Evolutionary conservation across 495 filamentous ascomycete species (phyloP).

Genomic region (Hypoxylon lienhwacheense): DNA sequence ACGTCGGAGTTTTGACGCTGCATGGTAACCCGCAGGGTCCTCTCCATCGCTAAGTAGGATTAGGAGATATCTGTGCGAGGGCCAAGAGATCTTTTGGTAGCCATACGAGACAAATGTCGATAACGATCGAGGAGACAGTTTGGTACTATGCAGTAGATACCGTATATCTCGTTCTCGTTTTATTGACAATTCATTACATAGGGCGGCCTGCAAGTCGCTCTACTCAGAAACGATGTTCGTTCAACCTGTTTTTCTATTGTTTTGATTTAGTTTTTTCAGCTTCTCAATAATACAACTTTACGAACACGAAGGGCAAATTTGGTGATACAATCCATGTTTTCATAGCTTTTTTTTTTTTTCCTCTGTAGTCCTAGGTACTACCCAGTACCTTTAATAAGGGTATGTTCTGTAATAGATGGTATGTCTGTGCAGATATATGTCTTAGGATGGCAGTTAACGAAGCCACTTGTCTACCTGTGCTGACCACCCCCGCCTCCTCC

Average conservation of each 20-base stretch:
- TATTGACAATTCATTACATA: conserved; percentile 19
- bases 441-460: too few relatives aligned
- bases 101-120: not conserved
- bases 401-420: too few relatives aligned
- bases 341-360: conserved; percentile 1
- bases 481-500: conserved; percentile 6
- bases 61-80: not conserved
- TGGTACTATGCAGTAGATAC: conserved; percentile 6
- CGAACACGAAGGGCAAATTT: conserved; percentile 16
- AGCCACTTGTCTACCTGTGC: conserved; percentile 12
- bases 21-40: conserved; percentile 27
- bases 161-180: conserved; percentile 5
- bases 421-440: too few relatives aligned
- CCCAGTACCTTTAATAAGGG: too few relatives aligned
- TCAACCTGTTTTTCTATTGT: conserved; percentile 10
- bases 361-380: too few relatives aligned
- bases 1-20: conserved; percentile 34
- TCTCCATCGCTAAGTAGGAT: conserved; percentile 14
- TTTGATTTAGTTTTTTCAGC: too few relatives aligned
- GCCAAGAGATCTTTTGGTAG: not conserved
- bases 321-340: conserved; percentile 4
- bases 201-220: conserved; percentile 18
- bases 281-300: conserved; percentile 6
- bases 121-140: not conserved
- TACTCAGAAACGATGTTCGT: conserved; percentile 23